Evolutionary conservation across 139 green algal genomes (phyloP).

Genomic region (Tetradesmus lagerheimii): DNA sequence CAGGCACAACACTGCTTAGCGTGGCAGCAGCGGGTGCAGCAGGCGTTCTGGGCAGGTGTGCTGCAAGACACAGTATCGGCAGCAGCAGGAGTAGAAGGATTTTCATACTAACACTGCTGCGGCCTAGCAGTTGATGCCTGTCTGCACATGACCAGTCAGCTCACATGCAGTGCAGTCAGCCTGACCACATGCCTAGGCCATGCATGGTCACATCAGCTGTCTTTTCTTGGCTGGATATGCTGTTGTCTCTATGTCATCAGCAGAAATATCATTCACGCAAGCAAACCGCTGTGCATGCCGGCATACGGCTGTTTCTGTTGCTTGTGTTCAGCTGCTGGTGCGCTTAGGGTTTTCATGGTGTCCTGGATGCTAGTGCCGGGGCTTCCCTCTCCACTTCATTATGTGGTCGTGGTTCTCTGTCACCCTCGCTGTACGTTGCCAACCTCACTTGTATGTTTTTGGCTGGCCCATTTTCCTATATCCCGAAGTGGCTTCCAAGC

Average conservation of each 20-base stretch:
- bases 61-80: not conserved
- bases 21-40: constrained; percentile 21
- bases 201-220: no score
- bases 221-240: no score
- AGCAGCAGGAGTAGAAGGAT: not conserved
- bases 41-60: constrained; percentile 11
- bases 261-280: no score
- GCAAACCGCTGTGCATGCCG: no score
- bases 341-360: no score
- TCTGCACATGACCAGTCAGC: not conserved
- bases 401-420: no score
- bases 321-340: no score
- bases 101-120: not conserved
- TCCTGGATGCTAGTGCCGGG: no score
- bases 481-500: constrained; percentile 24
- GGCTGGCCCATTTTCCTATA: not conserved
- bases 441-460: not conserved
- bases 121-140: not conserved
- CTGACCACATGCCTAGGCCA: not conserved
- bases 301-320: no score
- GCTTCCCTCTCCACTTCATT: no score
- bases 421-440: no score
- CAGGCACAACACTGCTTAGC: not conserved
- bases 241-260: no score
- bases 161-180: not conserved